Conservation (phyloP, 2,329 filamentous ascomycete species). For the Cladophialophora psammophila region DNA sequence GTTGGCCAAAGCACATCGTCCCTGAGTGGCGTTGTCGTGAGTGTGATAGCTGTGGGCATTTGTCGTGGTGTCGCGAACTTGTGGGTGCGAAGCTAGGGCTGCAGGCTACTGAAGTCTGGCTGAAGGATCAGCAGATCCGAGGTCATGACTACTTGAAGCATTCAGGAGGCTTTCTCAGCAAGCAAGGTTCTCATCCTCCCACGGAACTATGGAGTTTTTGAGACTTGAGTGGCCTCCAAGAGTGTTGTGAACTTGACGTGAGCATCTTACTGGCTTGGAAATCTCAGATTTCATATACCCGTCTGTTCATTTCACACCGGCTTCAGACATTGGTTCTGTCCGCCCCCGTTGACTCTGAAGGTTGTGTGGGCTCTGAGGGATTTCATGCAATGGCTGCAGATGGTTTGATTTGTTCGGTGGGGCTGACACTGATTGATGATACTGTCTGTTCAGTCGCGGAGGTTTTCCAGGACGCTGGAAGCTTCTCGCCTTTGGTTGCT, state of each 20-base stretch:
- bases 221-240: background rate
- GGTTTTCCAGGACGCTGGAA: constrained; percentile 27
- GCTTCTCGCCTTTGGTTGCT: constrained; percentile 19
- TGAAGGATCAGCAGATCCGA: constrained; percentile 20
- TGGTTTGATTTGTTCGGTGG: constrained; percentile 29
- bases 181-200: constrained; percentile 3
- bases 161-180: constrained; percentile 23
- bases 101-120: constrained; percentile 20
- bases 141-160: constrained; percentile 30
- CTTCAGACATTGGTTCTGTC: constrained; percentile 3
- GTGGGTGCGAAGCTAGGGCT: background rate
- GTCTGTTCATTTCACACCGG: constrained; percentile 3
- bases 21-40: constrained; percentile 6
- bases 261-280: constrained; percentile 1
- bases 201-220: constrained; percentile 4
- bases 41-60: constrained; percentile 15
- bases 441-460: constrained; percentile 25
- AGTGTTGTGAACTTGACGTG: constrained; percentile 1
- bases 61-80: constrained; percentile 13
- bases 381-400: constrained; percentile 20
- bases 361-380: constrained; percentile 15
- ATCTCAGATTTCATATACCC: background rate
- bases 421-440: constrained; percentile 34
- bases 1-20: constrained; percentile 9
- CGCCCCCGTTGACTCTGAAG: constrained; percentile 10